Evolutionary conservation across 179 eudicot species (phyloP).

Genomic region (Amaranthus tricolor): DNA sequence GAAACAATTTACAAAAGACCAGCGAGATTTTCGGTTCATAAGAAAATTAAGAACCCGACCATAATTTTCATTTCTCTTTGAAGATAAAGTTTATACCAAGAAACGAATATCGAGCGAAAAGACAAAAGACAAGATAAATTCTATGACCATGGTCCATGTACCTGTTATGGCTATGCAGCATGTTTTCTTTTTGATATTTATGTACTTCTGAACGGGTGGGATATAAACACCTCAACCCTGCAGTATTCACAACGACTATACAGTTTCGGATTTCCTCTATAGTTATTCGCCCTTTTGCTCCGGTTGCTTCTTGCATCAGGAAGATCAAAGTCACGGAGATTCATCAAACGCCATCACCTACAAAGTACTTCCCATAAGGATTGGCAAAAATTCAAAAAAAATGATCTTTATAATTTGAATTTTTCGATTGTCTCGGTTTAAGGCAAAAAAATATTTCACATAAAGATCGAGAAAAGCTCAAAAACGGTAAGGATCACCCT

Average conservation of each 20-base stretch:
- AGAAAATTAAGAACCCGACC: not conserved
- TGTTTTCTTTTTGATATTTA: slow-evolving; percentile 11
- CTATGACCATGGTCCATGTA: slow-evolving; percentile 3
- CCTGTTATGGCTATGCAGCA: slow-evolving; percentile 17
- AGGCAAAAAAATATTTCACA: not conserved
- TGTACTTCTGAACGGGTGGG: slow-evolving; percentile 15
- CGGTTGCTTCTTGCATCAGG: slow-evolving; percentile 7
- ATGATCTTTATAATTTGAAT: not conserved
- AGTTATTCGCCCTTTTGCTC: slow-evolving; percentile 8
- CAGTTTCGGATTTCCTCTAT: slow-evolving; percentile 21
- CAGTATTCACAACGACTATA: slow-evolving; percentile 38
- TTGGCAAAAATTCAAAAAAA: not conserved
- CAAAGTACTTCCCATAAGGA: slow-evolving; percentile 8
- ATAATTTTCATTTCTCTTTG: not conserved
- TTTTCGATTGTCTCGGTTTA: not conserved
- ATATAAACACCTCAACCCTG: slow-evolving; percentile 24
- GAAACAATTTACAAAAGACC: slow-evolving; percentile 5
- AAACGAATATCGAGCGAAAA: slow-evolving; percentile 1
- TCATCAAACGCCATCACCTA: slow-evolving; percentile 48
- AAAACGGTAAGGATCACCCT: no score
- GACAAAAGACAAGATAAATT: slow-evolving; percentile 3
- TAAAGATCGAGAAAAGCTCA: no score
- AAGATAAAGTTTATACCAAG: slow-evolving; percentile 4
- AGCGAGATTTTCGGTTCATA: slow-evolving; percentile 2
- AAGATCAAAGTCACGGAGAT: slow-evolving; percentile 31